Evolutionary conservation across 805 yeast genomes (phyloP).

Genomic region (Limtongia smithiae): DNA sequence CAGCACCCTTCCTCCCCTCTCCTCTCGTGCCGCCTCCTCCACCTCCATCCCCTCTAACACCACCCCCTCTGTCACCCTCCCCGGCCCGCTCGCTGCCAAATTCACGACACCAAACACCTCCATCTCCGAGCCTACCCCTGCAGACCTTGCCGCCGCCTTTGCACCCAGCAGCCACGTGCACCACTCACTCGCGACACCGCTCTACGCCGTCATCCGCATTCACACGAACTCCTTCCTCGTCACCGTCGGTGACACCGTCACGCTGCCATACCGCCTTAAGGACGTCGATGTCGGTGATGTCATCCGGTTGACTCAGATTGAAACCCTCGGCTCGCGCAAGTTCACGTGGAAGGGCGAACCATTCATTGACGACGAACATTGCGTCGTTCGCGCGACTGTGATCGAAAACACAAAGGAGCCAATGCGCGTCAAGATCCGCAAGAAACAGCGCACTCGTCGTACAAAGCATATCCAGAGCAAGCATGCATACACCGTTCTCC

Average conservation of each 20-base stretch:
- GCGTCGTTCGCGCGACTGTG: conserved; percentile 28
- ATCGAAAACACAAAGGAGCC: conserved; percentile 32
- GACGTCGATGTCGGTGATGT: conserved; percentile 79
- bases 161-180: conserved; percentile 2
- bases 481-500: conserved; percentile 29
- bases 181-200: conserved; percentile 36
- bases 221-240: conserved; percentile 84
- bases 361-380: conserved; percentile 43
- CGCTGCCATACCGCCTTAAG: conserved; percentile 73
- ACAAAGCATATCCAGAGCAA: conserved; percentile 28
- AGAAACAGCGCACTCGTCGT: conserved; percentile 27
- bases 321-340: conserved; percentile 80
- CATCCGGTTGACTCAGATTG: conserved; percentile 68
- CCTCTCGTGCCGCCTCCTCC: background rate
- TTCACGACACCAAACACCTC: conserved; percentile 9
- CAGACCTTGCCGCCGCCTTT: conserved; percentile 17
- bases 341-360: conserved; percentile 61
- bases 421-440: conserved; percentile 25
- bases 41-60: background rate
- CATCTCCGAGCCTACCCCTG: conserved; percentile 16
- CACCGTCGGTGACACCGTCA: conserved; percentile 82
- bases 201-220: conserved; percentile 79
- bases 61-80: conserved; percentile 6
- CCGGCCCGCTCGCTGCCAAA: background rate
- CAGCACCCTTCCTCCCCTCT: background rate